Base-by-base conservation (phyloP, 2,329 filamentous ascomycete genomes). In the Aspergillus ustus region DNA sequence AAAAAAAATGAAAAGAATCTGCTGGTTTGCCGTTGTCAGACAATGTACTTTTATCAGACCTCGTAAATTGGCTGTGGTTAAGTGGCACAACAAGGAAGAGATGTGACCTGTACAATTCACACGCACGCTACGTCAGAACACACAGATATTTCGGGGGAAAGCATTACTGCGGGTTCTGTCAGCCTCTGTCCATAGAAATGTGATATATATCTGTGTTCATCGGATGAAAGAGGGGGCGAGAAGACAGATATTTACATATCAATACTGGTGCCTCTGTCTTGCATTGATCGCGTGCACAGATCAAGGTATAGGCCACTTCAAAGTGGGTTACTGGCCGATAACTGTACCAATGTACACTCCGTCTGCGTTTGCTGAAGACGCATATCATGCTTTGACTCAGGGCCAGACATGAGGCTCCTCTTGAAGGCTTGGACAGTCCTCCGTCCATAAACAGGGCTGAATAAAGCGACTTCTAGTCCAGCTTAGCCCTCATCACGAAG, bases 61-160 rank as follows among this genome's bases (percentile, higher is more conserved):
- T 9, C 19, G 8, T 48, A 25, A 4, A 48, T 25, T 3, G 22
- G 45, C 53, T 7, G 8, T 25, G 7, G 22, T 25, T 25, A 19
- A 11, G 3, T 43, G 25, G 7, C 51, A 22, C 17, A 13, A 8
- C 20, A 28, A 29, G 15, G 19, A 22, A 22, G 6, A 22, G 37
- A 58, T 58, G 48, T 58, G 55, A 58, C 40, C 34, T 45, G 46
- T 57, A 57, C 25, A n/a, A n/a, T 25, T 34, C 34, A 25, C 50
- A 54, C 37, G 40, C 22, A 45, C 9, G 19, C n/a, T 11, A 17
- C 50, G 48, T 48, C 25, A 43, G 20, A 15, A 50, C 17, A 56
- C 25, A 25, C 31, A 57, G 48, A 22, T 48, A 6, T 45, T 28
- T 43, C 5, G 15, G 19, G 37, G n/a, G 8, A 34, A 29, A 19